Conservation (phyloP, 163 green algal genomes). For the Chlamydomonas reinhardtii region DNA sequence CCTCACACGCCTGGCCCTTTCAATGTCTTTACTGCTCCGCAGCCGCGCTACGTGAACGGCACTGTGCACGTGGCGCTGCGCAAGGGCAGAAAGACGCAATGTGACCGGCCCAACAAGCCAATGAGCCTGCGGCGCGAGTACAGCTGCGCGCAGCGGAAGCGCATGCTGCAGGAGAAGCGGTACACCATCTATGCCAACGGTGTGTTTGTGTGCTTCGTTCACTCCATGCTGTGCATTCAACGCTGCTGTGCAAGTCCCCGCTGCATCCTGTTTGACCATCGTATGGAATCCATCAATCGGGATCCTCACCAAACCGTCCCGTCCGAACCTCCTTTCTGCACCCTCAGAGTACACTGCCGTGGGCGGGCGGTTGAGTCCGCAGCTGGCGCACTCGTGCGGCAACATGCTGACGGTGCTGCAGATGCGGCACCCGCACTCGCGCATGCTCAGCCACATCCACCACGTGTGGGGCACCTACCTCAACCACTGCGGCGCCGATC, state of each 20-base stretch:
- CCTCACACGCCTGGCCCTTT: background rate
- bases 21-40: background rate
- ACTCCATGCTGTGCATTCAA: no score
- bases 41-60: background rate
- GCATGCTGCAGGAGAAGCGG: background rate
- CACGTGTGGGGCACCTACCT: slow-evolving; percentile 1
- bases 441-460: slow-evolving; percentile 17
- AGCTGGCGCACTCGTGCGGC: background rate
- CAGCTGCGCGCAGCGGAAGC: background rate
- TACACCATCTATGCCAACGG: background rate
- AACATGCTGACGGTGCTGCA: slow-evolving; percentile 4
- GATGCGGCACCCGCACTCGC: slow-evolving; percentile 19
- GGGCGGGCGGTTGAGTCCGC: background rate
- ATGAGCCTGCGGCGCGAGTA: background rate
- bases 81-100: background rate
- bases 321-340: background rate
- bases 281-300: background rate
- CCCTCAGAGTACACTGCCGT: background rate
- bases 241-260: no score
- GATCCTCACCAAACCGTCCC: background rate
- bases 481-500: background rate
- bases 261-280: no score
- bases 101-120: background rate
- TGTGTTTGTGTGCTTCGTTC: background rate
- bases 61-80: background rate